A percentile compares a stretch with the other conserved stretches of the same genome.
Conservation (phyloP, 2,329 filamentous ascomycete species). For the Helminthosporium solani region DNA sequence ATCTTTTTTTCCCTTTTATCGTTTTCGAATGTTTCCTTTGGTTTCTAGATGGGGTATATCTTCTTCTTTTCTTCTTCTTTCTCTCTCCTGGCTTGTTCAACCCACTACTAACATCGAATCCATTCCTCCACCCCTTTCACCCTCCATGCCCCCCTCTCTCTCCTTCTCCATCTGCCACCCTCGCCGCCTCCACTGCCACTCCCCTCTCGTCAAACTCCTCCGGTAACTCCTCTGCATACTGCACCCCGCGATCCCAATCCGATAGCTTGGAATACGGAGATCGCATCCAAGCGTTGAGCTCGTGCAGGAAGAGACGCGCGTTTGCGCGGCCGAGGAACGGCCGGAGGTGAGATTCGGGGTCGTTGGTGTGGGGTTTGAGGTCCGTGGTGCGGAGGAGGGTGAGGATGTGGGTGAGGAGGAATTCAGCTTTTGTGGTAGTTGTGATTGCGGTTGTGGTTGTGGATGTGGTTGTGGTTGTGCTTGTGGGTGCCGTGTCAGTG, state of each 20-base stretch:
- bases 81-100: too few species aligned
- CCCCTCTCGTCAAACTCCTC: conserved; percentile 1
- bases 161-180: too few species aligned
- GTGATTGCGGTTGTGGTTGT: conserved; percentile 22
- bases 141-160: too few species aligned
- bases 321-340: conserved; percentile 77
- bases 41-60: too few species aligned
- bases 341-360: conserved; percentile 74
- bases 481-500: conserved; percentile 36
- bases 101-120: too few species aligned
- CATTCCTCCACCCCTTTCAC: too few species aligned
- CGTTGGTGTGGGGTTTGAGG: conserved; percentile 73
- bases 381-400: conserved; percentile 82
- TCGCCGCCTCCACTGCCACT: not conserved
- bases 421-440: conserved; percentile 71
- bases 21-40: too few species aligned
- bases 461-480: too few species aligned
- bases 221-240: conserved; percentile 56
- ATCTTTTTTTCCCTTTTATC: too few species aligned
- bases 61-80: too few species aligned
- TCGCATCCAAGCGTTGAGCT: conserved; percentile 77
- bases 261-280: conserved; percentile 72
- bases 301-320: conserved; percentile 77
- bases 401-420: conserved; percentile 81
- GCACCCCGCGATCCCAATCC: conserved; percentile 79